A percentile compares a stretch with the other conserved stretches of the same genome.
phyloP scores from a whole-genome alignment of 768 basidiomycete genomes.

The Antrodiella citrinella region DNA sequence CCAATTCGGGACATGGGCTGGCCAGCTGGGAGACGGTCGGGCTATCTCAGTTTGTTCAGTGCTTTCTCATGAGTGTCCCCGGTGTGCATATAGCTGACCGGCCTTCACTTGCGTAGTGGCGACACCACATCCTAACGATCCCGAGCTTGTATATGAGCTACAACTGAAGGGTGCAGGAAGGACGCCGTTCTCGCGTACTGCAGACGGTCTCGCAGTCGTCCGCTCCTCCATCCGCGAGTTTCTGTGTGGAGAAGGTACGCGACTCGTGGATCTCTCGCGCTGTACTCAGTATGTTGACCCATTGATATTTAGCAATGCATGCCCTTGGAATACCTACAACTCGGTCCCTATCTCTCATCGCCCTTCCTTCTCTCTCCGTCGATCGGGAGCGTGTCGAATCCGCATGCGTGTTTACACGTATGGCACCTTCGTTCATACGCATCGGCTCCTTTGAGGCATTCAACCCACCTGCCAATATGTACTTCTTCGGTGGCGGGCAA shows the following conservation, averaged over 20 bases:
- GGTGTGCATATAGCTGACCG: background rate
- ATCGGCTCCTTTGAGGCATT: conserved; percentile 88
- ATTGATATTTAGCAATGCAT: conserved; percentile 37
- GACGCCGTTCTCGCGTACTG: conserved; percentile 87
- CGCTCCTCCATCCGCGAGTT: conserved; percentile 93
- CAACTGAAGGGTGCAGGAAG: conserved; percentile 94
- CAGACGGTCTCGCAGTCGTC: conserved; percentile 93
- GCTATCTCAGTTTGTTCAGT: conserved; percentile 81
- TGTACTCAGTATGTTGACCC: background rate
- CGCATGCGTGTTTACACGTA: conserved; percentile 67
- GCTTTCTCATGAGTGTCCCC: conserved; percentile 12
- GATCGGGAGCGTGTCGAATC: conserved; percentile 65
- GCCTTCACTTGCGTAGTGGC: conserved; percentile 42
- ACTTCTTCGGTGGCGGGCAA: conserved; percentile 74
- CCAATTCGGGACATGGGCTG: conserved; percentile 86
- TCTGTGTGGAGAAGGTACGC: conserved; percentile 80
- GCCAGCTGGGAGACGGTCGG: conserved; percentile 92
- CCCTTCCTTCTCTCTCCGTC: conserved; percentile 67
- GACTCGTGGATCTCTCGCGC: background rate
- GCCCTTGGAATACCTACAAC: conserved; percentile 86
- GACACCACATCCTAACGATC: conserved; percentile 61
- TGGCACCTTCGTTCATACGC: conserved; percentile 87
- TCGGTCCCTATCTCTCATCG: conserved; percentile 73
- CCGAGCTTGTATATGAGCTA: conserved; percentile 61
- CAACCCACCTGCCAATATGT: conserved; percentile 54